A percentile compares a stretch with the other conserved stretches of the same genome.
These are phyloP conservation scores for Flaveria sonorensis DNA, from an alignment of 129 eudicot genomes.

Conservation along the genomic window DNA sequence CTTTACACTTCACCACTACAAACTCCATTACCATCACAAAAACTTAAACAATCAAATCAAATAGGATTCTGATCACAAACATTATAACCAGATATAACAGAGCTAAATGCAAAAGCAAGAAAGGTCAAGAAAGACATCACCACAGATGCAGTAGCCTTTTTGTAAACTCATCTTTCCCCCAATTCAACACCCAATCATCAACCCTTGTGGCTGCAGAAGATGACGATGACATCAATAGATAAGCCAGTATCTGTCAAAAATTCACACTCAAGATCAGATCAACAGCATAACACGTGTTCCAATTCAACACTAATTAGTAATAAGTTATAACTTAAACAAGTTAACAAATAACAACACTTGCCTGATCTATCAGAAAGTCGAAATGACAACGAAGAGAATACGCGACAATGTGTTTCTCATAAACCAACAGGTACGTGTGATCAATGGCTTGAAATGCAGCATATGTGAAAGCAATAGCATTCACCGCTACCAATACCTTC, in stretches of 20 bases:
- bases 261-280: background rate
- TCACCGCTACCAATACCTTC: constrained; percentile 70
- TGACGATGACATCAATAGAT: constrained; percentile 83
- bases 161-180: constrained; percentile 91
- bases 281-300: background rate
- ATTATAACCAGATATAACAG: constrained; percentile 81
- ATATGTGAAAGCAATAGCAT: constrained; percentile 62
- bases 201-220: constrained; percentile 84
- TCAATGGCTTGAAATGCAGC: constrained; percentile 72
- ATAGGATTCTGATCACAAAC: constrained; percentile 56
- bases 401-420: constrained; percentile 44
- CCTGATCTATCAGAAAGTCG: constrained; percentile 86
- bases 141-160: constrained; percentile 76
- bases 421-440: constrained; percentile 49
- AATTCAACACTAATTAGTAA: background rate
- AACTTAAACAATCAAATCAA: constrained; percentile 30
- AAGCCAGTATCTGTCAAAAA: constrained; percentile 69
- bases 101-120: constrained; percentile 67
- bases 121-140: constrained; percentile 82
- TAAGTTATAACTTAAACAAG: no score
- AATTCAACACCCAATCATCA: constrained; percentile 80
- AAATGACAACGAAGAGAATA: constrained; percentile 62
- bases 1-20: constrained; percentile 23
- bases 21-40: constrained; percentile 6
- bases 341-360: constrained; percentile 37